Base-by-base conservation (phyloP, 345 rosid genomes). In the Heritiera littoralis region DNA sequence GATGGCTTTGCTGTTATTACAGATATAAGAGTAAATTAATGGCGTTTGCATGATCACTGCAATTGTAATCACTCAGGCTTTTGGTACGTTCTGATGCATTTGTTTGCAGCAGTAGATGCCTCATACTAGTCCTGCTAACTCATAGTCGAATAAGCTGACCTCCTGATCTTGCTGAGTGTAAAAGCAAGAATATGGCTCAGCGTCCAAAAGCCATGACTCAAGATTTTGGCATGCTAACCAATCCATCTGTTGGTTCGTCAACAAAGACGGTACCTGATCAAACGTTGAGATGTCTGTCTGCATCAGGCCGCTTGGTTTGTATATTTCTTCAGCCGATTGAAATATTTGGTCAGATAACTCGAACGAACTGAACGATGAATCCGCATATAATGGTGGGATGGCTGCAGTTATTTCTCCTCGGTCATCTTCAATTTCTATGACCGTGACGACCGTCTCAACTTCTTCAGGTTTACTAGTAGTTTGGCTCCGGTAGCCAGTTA, bases 181-280 rank as follows among this genome's bases (percentile, higher is more conserved):
- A 35, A 14, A 13, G 8, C 13, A 65, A 32, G 18, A n/a, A 35
- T 12, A 75, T 9, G 74, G 60, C 46, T 81, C 84, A 7, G 30
- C 20, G 28, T 82, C 91, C 20, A 86, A 66, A 5, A 86, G 80
- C 82, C 87, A 80, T 3, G 86, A 72, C 87, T 85, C 89, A 4
- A 85, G 49, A 66, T 86, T 81, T 43, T 48, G 68, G 55, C 20
- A 78, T 0, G 46, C 79, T 69, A 52, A 46, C 60, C 41, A 15
- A 14, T 51, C 58, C 28, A 20, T 51, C 43, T 51, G 75, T 7
- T 15, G 60, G 59, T 49, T 71, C 43, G 14, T 51, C 14, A 43
- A 70, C 20, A 51, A 49, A 32, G 23, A 3, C 59, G 15, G 6
- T 30, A 46, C 45, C 6, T 48, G 56, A 9, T 77, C 77, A 28